Conservation (phyloP, 1,284 basidiomycete species). For the Ceratorhiza oryzae-sativae region DNA sequence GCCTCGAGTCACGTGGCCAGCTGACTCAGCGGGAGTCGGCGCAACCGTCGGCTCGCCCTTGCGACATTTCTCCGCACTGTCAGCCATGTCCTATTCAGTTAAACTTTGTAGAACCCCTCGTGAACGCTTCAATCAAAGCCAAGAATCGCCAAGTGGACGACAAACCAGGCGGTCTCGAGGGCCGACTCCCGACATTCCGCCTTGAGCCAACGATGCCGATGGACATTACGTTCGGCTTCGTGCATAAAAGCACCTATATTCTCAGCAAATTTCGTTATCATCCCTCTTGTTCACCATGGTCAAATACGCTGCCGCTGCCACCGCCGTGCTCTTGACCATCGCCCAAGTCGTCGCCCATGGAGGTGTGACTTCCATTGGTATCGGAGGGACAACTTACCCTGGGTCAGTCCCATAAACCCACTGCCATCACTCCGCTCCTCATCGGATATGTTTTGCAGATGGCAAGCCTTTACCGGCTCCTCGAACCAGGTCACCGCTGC, state of each 20-base stretch:
- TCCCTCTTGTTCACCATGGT: background rate
- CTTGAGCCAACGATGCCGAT: background rate
- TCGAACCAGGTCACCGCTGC: slow-evolving; percentile 39
- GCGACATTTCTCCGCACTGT: slow-evolving; percentile 28
- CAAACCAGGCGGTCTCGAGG: background rate
- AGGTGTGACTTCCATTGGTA: slow-evolving; percentile 8
- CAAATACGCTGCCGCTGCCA: background rate
- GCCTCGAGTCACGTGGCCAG: slow-evolving; percentile 10
- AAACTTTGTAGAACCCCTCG: background rate
- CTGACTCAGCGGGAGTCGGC: background rate
- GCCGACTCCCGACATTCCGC: slow-evolving; percentile 26
- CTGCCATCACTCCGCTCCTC: background rate
- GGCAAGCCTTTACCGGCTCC: slow-evolving; percentile 26
- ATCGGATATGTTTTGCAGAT: background rate
- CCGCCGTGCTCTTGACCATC: background rate
- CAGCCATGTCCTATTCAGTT: background rate
- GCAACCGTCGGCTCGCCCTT: background rate
- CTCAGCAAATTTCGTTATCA: background rate
- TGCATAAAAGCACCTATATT: too few relatives aligned
- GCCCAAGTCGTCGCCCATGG: slow-evolving; percentile 22
- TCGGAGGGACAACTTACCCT: slow-evolving; percentile 14
- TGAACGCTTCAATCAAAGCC: background rate
- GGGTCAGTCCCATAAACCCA: background rate
- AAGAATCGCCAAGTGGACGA: background rate
- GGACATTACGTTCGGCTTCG: too few relatives aligned